These are phyloP conservation scores for Trypanosoma scelopori DNA, from an alignment of 208 protist species.

Conservation along the genomic window DNA sequence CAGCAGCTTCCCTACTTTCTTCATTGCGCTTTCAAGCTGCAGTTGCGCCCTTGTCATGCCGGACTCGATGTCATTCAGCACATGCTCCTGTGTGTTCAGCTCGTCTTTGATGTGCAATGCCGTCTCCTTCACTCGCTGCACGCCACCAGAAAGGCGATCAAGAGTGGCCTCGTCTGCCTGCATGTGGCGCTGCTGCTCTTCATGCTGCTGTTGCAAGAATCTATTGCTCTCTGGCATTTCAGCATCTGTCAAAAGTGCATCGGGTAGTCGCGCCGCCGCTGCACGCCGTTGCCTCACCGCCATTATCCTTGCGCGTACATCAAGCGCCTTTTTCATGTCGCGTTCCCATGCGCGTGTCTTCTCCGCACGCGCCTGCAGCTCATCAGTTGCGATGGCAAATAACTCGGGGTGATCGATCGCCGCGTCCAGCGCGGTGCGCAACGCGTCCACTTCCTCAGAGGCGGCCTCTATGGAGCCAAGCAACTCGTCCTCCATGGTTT, in stretches of 20 bases:
- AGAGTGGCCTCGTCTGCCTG: slow-evolving; percentile 69
- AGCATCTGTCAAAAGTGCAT: slow-evolving; percentile 19
- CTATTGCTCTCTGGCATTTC: slow-evolving; percentile 54
- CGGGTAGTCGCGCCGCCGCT: slow-evolving; percentile 24
- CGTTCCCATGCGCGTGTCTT: slow-evolving; percentile 72
- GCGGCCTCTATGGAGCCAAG: slow-evolving; percentile 62
- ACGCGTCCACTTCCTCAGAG: slow-evolving; percentile 68
- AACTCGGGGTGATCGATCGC: slow-evolving; percentile 80
- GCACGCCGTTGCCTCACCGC: slow-evolving; percentile 40
- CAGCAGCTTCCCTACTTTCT: slow-evolving; percentile 70
- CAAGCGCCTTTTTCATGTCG: slow-evolving; percentile 63
- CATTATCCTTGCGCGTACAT: slow-evolving; percentile 53
- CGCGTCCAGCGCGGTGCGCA: slow-evolving; percentile 77
- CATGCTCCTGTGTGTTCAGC: slow-evolving; percentile 78
- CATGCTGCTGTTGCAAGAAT: slow-evolving; percentile 70
- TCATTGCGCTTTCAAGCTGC: slow-evolving; percentile 65
- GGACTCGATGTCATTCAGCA: slow-evolving; percentile 73
- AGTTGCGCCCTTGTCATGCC: slow-evolving; percentile 75
- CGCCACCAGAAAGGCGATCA: slow-evolving; percentile 64
- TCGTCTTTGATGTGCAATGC: slow-evolving; percentile 75
- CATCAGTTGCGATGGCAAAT: slow-evolving; percentile 69
- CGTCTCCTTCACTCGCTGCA: slow-evolving; percentile 69
- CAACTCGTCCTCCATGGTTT: slow-evolving; percentile 70
- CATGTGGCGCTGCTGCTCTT: slow-evolving; percentile 56
- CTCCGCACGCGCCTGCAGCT: slow-evolving; percentile 65